These are phyloP conservation scores for Athelia psychrophila DNA, from an alignment of 1,284 basidiomycete genomes.

Conservation along the genomic window DNA sequence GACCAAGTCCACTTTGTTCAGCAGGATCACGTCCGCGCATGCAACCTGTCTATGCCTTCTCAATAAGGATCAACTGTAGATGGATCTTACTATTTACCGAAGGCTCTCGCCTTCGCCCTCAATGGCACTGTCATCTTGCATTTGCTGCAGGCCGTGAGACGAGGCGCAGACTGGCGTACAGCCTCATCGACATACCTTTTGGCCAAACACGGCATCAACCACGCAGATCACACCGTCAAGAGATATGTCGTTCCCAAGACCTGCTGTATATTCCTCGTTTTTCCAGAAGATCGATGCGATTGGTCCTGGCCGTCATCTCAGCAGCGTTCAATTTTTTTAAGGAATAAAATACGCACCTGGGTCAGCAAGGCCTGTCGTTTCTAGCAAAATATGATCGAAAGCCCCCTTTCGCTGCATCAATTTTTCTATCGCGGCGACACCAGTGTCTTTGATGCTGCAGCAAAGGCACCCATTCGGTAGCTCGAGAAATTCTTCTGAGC, in stretches of 20 bases:
- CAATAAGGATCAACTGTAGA: neutral
- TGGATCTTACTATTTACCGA: neutral
- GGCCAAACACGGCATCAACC: constrained; percentile 85
- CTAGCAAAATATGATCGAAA: constrained; percentile 91
- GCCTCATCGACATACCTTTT: constrained; percentile 46
- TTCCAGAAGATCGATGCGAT: constrained; percentile 91
- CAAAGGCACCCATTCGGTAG: constrained; percentile 93
- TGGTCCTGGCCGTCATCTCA: constrained; percentile 45
- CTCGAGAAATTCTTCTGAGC: constrained; percentile 80
- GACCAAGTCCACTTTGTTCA: constrained; percentile 87
- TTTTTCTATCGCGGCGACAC: constrained; percentile 88
- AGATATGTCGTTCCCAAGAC: constrained; percentile 67
- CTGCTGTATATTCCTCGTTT: constrained; percentile 82
- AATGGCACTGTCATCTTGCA: neutral
- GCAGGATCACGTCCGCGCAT: constrained; percentile 81
- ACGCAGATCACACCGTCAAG: constrained; percentile 91
- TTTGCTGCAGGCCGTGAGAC: constrained; percentile 1
- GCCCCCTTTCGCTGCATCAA: constrained; percentile 79
- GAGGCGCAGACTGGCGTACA: neutral
- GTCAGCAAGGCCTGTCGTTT: constrained; percentile 92
- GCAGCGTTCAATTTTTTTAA: neutral
- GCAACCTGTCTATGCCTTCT: constrained; percentile 74
- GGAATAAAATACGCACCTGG: constrained; percentile 53
- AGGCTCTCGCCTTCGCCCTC: constrained; percentile 1
- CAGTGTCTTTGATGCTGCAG: constrained; percentile 91